These are phyloP conservation scores for Oryza rufipogon DNA, from an alignment of 176 grass and related monocot genomes.

Conservation along the genomic window DNA sequence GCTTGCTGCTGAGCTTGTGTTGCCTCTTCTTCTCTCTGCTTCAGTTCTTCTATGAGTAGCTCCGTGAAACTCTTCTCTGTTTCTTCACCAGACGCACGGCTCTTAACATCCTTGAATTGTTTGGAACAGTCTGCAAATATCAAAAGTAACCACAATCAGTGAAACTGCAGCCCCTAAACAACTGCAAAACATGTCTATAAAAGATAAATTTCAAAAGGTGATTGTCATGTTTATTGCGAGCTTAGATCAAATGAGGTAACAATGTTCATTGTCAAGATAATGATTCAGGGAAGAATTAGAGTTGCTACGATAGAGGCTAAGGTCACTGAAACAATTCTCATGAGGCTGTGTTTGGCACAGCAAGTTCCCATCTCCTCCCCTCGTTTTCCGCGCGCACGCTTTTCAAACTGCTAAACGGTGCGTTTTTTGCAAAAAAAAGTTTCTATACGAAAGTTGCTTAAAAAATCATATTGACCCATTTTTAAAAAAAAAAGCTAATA, in stretches of 20 bases:
- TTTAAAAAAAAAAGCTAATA: too few relatives aligned
- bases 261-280: not conserved
- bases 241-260: not conserved
- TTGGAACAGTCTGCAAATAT: conserved; percentile 73
- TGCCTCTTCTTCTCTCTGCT: conserved; percentile 81
- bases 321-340: not conserved
- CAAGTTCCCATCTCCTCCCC: too few relatives aligned
- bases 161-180: not conserved
- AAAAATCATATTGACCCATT: too few relatives aligned
- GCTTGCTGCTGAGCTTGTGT: conserved; percentile 71
- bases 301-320: not conserved
- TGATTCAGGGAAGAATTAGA: not conserved
- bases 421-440: too few relatives aligned
- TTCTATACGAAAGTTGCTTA: too few relatives aligned
- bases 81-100: conserved; percentile 63
- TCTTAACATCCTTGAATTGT: conserved; percentile 48
- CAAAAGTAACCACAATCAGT: not conserved
- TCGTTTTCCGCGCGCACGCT: too few relatives aligned
- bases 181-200: not conserved
- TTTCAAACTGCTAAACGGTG: too few relatives aligned
- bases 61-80: conserved; percentile 89
- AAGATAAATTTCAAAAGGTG: not conserved
- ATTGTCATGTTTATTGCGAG: not conserved
- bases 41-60: conserved; percentile 82
- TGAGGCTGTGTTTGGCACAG: too few relatives aligned